Conservation (phyloP, 2,329 filamentous ascomycete genomes). For the Fusarium marasasianum region DNA sequence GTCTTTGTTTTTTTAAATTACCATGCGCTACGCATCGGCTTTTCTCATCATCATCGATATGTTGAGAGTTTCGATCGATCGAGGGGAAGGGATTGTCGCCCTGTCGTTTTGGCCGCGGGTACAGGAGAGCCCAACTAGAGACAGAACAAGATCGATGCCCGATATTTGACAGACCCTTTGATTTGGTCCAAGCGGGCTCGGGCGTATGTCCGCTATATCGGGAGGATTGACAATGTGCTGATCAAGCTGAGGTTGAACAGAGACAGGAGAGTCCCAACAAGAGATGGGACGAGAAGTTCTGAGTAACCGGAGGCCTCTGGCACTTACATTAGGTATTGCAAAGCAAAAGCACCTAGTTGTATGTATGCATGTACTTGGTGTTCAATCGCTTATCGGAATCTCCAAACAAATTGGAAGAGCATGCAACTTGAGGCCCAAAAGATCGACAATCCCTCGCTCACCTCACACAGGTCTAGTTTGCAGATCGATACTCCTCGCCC, state of each 20-base stretch:
- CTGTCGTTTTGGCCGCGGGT: neutral
- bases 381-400: slow-evolving; percentile 14
- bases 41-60: slow-evolving; percentile 21
- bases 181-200: neutral
- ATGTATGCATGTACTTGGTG: neutral
- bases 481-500: slow-evolving; percentile 24
- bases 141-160: slow-evolving; percentile 1
- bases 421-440: slow-evolving; percentile 6
- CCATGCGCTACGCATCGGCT: slow-evolving; percentile 5
- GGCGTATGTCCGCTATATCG: neutral
- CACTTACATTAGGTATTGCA: neutral
- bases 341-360: neutral
- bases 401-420: neutral
- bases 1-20: neutral
- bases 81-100: neutral
- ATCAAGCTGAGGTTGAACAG: neutral
- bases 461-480: slow-evolving; percentile 11
- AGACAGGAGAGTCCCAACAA: neutral
- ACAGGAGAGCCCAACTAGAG: slow-evolving; percentile 6
- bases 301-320: slow-evolving; percentile 17
- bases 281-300: neutral
- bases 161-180: neutral
- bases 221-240: neutral
- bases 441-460: slow-evolving; percentile 20
- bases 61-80: slow-evolving; percentile 21